phyloP scores from a whole-genome alignment of 768 basidiomycete genomes.

The Tubosaeta sp. region DNA sequence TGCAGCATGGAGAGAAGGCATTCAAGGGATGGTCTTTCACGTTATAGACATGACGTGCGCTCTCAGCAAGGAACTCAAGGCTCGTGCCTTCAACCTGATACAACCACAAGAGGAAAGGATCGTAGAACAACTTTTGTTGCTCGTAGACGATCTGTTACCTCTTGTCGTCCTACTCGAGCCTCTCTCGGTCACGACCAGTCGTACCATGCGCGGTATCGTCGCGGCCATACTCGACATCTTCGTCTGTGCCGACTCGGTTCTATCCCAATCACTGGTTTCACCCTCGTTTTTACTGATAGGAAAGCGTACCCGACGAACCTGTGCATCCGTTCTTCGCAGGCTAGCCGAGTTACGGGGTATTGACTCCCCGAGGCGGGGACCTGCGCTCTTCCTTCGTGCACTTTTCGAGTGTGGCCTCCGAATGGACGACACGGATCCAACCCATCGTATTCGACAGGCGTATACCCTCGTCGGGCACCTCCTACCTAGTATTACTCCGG shows the following conservation, averaged over 20 bases:
- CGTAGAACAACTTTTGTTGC: slow-evolving; percentile 51
- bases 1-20: slow-evolving; percentile 56
- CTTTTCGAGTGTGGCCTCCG: slow-evolving; percentile 49
- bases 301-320: slow-evolving; percentile 44
- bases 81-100: slow-evolving; percentile 37
- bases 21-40: slow-evolving; percentile 53
- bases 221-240: slow-evolving; percentile 50
- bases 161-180: slow-evolving; percentile 47
- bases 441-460: slow-evolving; percentile 50
- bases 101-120: slow-evolving; percentile 37
- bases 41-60: slow-evolving; percentile 49
- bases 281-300: slow-evolving; percentile 20
- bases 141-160: slow-evolving; percentile 48
- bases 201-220: slow-evolving; percentile 43
- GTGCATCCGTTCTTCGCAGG: slow-evolving; percentile 44
- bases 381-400: slow-evolving; percentile 51
- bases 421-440: slow-evolving; percentile 48
- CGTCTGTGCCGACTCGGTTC: slow-evolving; percentile 46
- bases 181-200: slow-evolving; percentile 47
- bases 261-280: slow-evolving; percentile 35
- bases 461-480: slow-evolving; percentile 55
- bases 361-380: slow-evolving; percentile 33
- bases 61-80: slow-evolving; percentile 50
- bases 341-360: slow-evolving; percentile 33
- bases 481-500: slow-evolving; percentile 37